A percentile compares a stretch with the other conserved stretches of the same genome.
Conservation (phyloP, 2,329 filamentous ascomycete species). For the Didymella glomerata region DNA sequence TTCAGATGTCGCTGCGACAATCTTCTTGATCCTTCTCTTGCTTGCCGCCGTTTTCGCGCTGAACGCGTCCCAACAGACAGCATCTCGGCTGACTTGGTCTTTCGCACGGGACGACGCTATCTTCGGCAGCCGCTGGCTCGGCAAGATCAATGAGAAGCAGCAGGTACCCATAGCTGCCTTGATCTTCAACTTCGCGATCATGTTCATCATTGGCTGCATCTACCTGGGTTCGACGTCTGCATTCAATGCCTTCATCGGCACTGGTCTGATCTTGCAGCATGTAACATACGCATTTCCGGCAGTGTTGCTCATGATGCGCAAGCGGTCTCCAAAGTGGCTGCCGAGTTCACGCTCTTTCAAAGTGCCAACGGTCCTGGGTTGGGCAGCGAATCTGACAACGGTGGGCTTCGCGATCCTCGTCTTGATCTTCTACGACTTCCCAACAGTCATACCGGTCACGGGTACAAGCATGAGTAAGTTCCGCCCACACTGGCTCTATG, state of each 20-base stretch:
- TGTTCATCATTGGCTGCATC: slow-evolving; percentile 31
- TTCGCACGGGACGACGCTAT: slow-evolving; percentile 29
- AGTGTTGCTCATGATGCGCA: slow-evolving; percentile 36
- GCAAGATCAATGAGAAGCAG: slow-evolving; percentile 21
- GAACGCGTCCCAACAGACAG: slow-evolving; percentile 28
- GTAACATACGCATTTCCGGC: slow-evolving; percentile 42
- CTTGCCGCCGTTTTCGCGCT: slow-evolving; percentile 24
- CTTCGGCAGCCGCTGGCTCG: slow-evolving; percentile 26
- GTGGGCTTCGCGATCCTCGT: slow-evolving; percentile 35
- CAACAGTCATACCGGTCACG: slow-evolving; percentile 36
- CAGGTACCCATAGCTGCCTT: slow-evolving; percentile 25
- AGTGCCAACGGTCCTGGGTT: slow-evolving; percentile 35
- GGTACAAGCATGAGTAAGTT: slow-evolving; percentile 44
- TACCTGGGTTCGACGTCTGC: slow-evolving; percentile 31
- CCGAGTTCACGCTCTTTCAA: slow-evolving; percentile 29
- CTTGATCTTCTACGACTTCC: slow-evolving; percentile 46
- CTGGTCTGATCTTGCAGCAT: slow-evolving; percentile 35
- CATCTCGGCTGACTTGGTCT: slow-evolving; percentile 30
- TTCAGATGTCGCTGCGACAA: slow-evolving; percentile 25
- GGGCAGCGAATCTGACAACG: slow-evolving; percentile 37
- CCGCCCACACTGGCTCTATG: neutral
- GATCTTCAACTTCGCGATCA: slow-evolving; percentile 27
- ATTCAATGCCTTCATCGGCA: slow-evolving; percentile 31
- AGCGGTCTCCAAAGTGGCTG: slow-evolving; percentile 32
- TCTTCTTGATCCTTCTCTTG: slow-evolving; percentile 22